Percentiles rank a stretch among this genome's conserved stretches.
These are phyloP conservation scores for Brassica nigra DNA, from an alignment of 345 rosid species.

Conservation along the genomic window DNA sequence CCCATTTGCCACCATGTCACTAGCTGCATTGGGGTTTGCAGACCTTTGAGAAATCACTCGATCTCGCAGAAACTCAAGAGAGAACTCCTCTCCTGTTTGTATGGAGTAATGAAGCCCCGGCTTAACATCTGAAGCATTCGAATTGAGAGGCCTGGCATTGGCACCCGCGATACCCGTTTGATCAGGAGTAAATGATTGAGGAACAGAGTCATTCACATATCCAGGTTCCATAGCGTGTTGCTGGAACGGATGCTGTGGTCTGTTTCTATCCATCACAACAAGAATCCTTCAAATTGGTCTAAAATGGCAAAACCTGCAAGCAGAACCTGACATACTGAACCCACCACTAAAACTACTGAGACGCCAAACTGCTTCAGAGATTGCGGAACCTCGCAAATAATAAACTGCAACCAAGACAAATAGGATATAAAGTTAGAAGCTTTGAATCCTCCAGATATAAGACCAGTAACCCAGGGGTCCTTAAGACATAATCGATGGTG, in stretches of 20 bases:
- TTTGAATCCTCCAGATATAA: constrained; percentile 2
- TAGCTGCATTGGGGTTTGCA: constrained; percentile 44
- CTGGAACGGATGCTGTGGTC: constrained; percentile 47
- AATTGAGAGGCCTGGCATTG: constrained; percentile 47
- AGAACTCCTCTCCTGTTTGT: constrained; percentile 90
- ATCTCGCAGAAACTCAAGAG: constrained; percentile 89
- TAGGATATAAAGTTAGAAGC: neutral
- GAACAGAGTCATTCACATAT: constrained; percentile 52
- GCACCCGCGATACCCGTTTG: constrained; percentile 41
- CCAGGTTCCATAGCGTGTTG: constrained; percentile 53
- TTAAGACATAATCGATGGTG: neutral
- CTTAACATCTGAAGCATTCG: constrained; percentile 57
- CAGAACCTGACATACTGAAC: constrained; percentile 25
- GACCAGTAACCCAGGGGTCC: neutral
- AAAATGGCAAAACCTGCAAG: neutral
- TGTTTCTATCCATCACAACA: constrained; percentile 56
- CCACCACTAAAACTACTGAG: constrained; percentile 1
- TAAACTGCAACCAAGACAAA: constrained; percentile 27
- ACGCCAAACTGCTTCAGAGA: constrained; percentile 31
- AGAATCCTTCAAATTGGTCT: constrained; percentile 19
- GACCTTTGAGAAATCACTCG: constrained; percentile 63
- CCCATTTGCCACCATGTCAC: constrained; percentile 47
- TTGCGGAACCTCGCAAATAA: neutral
- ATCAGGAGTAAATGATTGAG: constrained; percentile 51
- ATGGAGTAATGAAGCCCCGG: constrained; percentile 77